A percentile compares a stretch with the other conserved stretches of the same genome.
These are phyloP conservation scores for Breynia disticha DNA, from an alignment of 441 rosid species.

Conservation along the genomic window DNA sequence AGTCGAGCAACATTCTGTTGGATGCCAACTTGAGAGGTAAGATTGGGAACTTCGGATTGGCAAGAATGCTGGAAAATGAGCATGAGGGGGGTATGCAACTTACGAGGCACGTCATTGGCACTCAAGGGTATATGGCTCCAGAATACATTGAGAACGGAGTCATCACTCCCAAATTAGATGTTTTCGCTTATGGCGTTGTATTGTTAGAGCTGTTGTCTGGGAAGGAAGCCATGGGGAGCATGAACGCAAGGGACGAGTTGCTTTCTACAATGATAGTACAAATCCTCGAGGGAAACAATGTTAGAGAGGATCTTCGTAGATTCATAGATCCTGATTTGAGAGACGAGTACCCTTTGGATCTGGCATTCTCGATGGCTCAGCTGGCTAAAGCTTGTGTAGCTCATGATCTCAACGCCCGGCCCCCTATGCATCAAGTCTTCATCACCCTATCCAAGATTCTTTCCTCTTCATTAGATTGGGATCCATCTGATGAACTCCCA, in stretches of 20 bases:
- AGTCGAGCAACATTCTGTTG: slow-evolving; percentile 63
- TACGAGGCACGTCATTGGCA: slow-evolving; percentile 78
- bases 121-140: slow-evolving; percentile 84
- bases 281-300: slow-evolving; percentile 65
- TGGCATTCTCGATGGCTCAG: slow-evolving; percentile 73
- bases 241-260: slow-evolving; percentile 30
- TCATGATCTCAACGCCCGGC: slow-evolving; percentile 54
- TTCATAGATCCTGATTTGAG: slow-evolving; percentile 58
- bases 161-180: slow-evolving; percentile 66
- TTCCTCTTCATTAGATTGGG: slow-evolving; percentile 74
- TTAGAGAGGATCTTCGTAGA: slow-evolving; percentile 42
- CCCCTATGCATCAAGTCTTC: slow-evolving; percentile 40
- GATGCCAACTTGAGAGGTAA: slow-evolving; percentile 68
- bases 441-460: slow-evolving; percentile 54
- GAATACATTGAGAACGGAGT: slow-evolving; percentile 81
- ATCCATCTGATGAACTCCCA: slow-evolving; percentile 60
- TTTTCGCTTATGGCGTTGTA: slow-evolving; percentile 74
- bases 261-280: slow-evolving; percentile 31
- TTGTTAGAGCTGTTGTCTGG: slow-evolving; percentile 76
- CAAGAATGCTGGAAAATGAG: slow-evolving; percentile 38
- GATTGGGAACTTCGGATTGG: slow-evolving; percentile 67
- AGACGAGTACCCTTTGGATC: slow-evolving; percentile 60
- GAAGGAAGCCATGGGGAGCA: slow-evolving; percentile 45
- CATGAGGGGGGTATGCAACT: slow-evolving; percentile 44
- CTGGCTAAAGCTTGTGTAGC: slow-evolving; percentile 61